phyloP scores from a whole-genome alignment of 768 basidiomycete genomes.

The Serendipita indica region DNA sequence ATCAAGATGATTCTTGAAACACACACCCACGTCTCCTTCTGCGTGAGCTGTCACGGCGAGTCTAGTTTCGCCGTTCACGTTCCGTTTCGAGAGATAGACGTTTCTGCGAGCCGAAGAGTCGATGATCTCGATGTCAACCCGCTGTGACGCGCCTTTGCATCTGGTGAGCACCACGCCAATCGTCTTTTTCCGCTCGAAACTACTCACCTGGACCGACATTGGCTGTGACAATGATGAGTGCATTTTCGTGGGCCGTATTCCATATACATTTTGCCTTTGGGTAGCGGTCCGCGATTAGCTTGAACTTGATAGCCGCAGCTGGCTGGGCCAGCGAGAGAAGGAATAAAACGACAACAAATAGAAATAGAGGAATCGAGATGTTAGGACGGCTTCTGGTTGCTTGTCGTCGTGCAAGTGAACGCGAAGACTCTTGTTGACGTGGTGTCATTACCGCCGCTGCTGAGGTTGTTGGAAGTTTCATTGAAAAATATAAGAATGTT shows the following conservation, averaged over 20 bases:
- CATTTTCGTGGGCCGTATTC: conserved; percentile 76
- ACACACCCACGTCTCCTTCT: conserved; percentile 91
- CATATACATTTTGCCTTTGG: conserved; percentile 83
- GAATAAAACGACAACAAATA: conserved; percentile 12
- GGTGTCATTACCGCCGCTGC: too few species aligned
- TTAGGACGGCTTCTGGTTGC: neutral
- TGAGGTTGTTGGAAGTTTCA: too few species aligned
- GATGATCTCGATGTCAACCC: conserved; percentile 86
- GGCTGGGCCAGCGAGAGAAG: conserved; percentile 22
- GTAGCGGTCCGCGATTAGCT: conserved; percentile 51
- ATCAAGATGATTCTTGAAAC: conserved; percentile 72
- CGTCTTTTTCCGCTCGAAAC: neutral
- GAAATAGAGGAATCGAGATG: neutral
- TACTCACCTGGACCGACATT: conserved; percentile 47
- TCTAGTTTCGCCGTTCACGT: conserved; percentile 79
- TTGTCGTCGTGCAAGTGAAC: neutral
- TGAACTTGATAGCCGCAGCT: conserved; percentile 67
- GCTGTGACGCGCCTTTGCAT: conserved; percentile 59
- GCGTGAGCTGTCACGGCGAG: conserved; percentile 88
- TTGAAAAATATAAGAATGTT: too few species aligned
- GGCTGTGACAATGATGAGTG: conserved; percentile 91
- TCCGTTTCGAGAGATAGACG: conserved; percentile 78
- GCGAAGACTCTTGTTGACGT: neutral
- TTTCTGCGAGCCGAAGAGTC: conserved; percentile 77
- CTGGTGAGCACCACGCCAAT: neutral